Evolutionary conservation across 1,284 basidiomycete genomes (phyloP).

Genomic region (Pisolithus thermaeus): DNA sequence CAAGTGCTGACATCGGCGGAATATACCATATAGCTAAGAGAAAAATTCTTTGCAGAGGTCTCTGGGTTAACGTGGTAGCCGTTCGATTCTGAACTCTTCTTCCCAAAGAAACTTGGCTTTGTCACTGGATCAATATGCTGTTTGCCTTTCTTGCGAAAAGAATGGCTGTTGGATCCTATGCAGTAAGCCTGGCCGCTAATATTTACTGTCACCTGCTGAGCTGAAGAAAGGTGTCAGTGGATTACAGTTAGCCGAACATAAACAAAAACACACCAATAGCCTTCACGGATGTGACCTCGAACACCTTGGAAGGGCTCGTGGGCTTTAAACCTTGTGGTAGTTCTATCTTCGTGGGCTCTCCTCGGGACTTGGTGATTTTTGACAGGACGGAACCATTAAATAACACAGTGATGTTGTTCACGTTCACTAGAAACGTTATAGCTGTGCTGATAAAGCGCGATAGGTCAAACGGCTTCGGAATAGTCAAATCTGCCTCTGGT

Average conservation of each 20-base stretch:
- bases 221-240: slow-evolving; percentile 26
- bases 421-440: slow-evolving; percentile 84
- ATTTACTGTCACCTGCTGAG: slow-evolving; percentile 73
- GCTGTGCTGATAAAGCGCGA: slow-evolving; percentile 86
- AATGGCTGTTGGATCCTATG: slow-evolving; percentile 58
- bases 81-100: background rate
- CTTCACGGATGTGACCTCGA: slow-evolving; percentile 65
- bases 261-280: slow-evolving; percentile 51
- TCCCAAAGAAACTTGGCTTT: slow-evolving; percentile 5
- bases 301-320: slow-evolving; percentile 48
- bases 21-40: slow-evolving; percentile 40
- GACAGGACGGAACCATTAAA: slow-evolving; percentile 75
- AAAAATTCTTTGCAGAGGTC: background rate
- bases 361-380: slow-evolving; percentile 63
- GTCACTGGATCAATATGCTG: slow-evolving; percentile 28
- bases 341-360: slow-evolving; percentile 47
- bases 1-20: slow-evolving; percentile 72
- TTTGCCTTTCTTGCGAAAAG: slow-evolving; percentile 17
- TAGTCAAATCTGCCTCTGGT: slow-evolving; percentile 47
- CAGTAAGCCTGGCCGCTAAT: slow-evolving; percentile 66
- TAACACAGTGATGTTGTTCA: slow-evolving; percentile 70
- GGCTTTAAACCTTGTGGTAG: slow-evolving; percentile 51
- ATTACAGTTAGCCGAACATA: background rate
- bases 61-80: background rate
- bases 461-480: slow-evolving; percentile 82